A percentile compares a stretch with the other conserved stretches of the same genome.
Evolutionary conservation across 371 early-diverging fungal species (phyloP).

Genomic region (Rhizopus stolonifer): DNA sequence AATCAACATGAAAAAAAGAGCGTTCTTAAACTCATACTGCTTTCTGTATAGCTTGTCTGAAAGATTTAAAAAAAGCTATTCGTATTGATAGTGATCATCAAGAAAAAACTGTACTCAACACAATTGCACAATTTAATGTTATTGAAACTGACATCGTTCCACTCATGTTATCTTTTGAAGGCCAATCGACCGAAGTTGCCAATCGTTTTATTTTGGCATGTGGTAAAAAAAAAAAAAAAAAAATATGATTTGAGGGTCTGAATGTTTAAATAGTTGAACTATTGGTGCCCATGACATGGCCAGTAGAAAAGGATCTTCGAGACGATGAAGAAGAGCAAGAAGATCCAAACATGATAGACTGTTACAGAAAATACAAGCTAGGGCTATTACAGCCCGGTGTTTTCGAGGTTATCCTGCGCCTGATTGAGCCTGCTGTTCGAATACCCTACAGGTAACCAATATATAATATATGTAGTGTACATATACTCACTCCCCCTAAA

Average conservation of each 20-base stretch:
- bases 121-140: slow-evolving; percentile 72
- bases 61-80: slow-evolving; percentile 65
- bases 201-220: slow-evolving; percentile 60
- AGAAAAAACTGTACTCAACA: slow-evolving; percentile 61
- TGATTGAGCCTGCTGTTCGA: slow-evolving; percentile 54
- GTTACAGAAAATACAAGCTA: slow-evolving; percentile 68
- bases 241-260: background rate
- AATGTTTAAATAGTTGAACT: slow-evolving; percentile 55
- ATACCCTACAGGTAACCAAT: slow-evolving; percentile 43
- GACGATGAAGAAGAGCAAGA: slow-evolving; percentile 51
- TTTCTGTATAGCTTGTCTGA: slow-evolving; percentile 27
- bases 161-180: slow-evolving; percentile 62
- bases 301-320: slow-evolving; percentile 28
- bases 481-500: background rate
- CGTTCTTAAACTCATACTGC: background rate
- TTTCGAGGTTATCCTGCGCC: slow-evolving; percentile 40
- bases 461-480: background rate
- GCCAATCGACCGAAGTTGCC: slow-evolving; percentile 34
- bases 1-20: background rate
- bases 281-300: slow-evolving; percentile 79
- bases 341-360: slow-evolving; percentile 50
- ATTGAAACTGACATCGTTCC: slow-evolving; percentile 79
- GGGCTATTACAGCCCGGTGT: slow-evolving; percentile 62
- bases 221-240: slow-evolving; percentile 34
- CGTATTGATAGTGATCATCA: slow-evolving; percentile 66